A percentile compares a stretch with the other conserved stretches of the same genome.
These are phyloP conservation scores for Plasmopara muralis DNA, from an alignment of 352 stramenopile genomes.

Conservation along the genomic window DNA sequence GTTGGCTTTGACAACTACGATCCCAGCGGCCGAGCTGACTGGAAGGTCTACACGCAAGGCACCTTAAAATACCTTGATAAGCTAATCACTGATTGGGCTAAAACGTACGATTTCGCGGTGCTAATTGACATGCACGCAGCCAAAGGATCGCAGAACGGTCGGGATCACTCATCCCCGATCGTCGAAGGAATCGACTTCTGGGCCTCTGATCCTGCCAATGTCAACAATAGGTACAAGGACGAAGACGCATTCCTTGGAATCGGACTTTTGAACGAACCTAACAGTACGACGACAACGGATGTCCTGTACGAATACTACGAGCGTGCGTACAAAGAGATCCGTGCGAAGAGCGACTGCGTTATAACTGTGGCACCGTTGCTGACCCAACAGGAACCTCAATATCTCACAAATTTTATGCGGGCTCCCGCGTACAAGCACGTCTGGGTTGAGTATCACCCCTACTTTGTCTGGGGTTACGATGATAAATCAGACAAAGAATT, in stretches of 20 bases:
- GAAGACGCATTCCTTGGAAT: conserved; percentile 68
- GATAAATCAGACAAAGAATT: conserved; percentile 38
- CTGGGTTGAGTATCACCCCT: conserved; percentile 19
- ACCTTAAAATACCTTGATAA: conserved; percentile 43
- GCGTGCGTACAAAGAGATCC: conserved; percentile 54
- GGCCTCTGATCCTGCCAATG: conserved; percentile 49
- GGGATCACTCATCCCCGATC: conserved; percentile 58
- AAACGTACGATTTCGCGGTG: conserved; percentile 43
- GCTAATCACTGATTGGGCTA: conserved; percentile 39
- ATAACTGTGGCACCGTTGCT: conserved; percentile 47
- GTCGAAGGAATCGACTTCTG: conserved; percentile 36
- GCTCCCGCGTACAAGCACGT: conserved; percentile 50
- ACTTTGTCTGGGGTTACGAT: conserved; percentile 62
- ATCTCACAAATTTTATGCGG: conserved; percentile 46
- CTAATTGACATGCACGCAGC: conserved; percentile 63
- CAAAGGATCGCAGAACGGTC: conserved; percentile 75
- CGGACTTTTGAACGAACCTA: conserved; percentile 63
- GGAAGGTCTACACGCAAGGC: conserved; percentile 33
- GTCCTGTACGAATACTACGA: conserved; percentile 75
- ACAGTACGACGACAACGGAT: conserved; percentile 37
- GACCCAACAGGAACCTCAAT: conserved; percentile 41
- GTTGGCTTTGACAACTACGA: conserved; percentile 53
- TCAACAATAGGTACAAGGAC: conserved; percentile 34
- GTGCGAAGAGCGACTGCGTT: conserved; percentile 61
- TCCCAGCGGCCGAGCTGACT: conserved; percentile 25